These are phyloP conservation scores for Boletellus ananiceps DNA, from an alignment of 768 basidiomycete species.

Conservation along the genomic window DNA sequence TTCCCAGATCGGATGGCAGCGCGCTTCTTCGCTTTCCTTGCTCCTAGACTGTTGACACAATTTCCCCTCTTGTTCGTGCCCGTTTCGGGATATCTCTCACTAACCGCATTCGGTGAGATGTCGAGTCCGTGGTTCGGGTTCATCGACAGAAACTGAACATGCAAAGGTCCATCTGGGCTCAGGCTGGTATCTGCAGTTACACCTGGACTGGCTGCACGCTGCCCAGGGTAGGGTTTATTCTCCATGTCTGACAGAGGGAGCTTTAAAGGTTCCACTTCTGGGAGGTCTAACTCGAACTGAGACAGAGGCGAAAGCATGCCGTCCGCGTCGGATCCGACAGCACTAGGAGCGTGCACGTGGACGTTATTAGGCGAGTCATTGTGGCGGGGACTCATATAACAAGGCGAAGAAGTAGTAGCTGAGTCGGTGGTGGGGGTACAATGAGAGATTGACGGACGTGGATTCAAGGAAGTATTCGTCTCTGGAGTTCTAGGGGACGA, in stretches of 20 bases:
- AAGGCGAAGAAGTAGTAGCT: neutral
- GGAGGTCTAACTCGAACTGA: slow-evolving; percentile 23
- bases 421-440: neutral
- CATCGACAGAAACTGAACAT: slow-evolving; percentile 1
- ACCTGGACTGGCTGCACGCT: neutral
- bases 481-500: slow-evolving; percentile 8
- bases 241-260: slow-evolving; percentile 20
- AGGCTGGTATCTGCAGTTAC: neutral
- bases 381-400: neutral
- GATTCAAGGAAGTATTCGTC: slow-evolving; percentile 9
- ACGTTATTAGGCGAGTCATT: neutral
- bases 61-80: slow-evolving; percentile 7
- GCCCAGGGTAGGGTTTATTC: slow-evolving; percentile 15
- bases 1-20: neutral
- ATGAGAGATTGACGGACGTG: neutral
- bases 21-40: slow-evolving; percentile 9
- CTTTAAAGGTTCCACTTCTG: slow-evolving; percentile 18
- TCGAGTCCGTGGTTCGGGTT: neutral
- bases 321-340: slow-evolving; percentile 1
- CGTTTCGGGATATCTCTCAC: neutral
- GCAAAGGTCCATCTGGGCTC: neutral
- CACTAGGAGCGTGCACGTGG: neutral
- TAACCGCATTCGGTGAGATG: neutral
- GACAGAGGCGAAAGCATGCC: slow-evolving; percentile 17
- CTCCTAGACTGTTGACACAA: neutral